Conservation (phyloP, 257 asterid species). For the Sherardia arvensis region DNA sequence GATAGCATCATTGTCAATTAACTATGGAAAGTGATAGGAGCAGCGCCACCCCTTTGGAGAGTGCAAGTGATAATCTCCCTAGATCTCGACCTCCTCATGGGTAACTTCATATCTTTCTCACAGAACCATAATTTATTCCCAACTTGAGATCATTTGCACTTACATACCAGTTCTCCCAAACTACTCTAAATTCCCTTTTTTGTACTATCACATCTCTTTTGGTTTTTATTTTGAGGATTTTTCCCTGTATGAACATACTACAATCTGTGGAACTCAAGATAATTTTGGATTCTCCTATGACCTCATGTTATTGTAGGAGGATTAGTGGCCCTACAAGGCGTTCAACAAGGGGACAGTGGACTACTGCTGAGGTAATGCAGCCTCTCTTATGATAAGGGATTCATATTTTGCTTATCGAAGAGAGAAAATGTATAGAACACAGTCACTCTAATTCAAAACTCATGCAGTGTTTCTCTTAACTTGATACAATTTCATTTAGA, state of each 20-base stretch:
- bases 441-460: neutral
- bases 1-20: slow-evolving; percentile 28
- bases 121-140: slow-evolving; percentile 1
- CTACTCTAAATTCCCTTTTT: no score
- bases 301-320: slow-evolving; percentile 43
- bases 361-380: slow-evolving; percentile 72
- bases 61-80: slow-evolving; percentile 36
- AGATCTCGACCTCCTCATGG: slow-evolving; percentile 61
- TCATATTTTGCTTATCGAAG: neutral
- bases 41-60: slow-evolving; percentile 36
- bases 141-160: no score
- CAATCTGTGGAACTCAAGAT: neutral
- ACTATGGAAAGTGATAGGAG: slow-evolving; percentile 70
- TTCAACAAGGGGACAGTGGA: slow-evolving; percentile 99
- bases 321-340: slow-evolving; percentile 96
- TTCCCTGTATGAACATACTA: neutral
- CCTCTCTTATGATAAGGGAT: slow-evolving; percentile 5
- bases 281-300: neutral
- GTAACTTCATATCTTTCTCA: slow-evolving; percentile 28
- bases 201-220: no score
- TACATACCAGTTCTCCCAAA: no score
- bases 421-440: neutral
- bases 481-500: neutral
- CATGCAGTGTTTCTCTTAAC: neutral
- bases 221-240: no score